These are phyloP conservation scores for Tritrichomonas musculus DNA, from an alignment of 208 protist genomes.

Conservation along the genomic window DNA sequence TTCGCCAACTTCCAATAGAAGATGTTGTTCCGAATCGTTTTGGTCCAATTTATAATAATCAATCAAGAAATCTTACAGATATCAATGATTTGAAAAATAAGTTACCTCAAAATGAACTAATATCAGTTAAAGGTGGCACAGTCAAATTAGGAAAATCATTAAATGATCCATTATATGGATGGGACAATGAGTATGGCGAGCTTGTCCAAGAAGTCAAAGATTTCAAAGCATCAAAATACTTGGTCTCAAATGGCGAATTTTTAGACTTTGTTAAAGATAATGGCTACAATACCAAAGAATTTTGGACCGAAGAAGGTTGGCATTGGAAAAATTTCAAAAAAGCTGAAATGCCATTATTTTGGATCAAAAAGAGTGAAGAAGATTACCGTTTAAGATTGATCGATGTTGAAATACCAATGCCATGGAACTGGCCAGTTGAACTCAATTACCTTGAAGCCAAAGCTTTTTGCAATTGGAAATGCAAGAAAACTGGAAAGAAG, in stretches of 20 bases:
- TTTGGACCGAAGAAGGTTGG: slow-evolving; percentile 87
- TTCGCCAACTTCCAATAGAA: slow-evolving; percentile 76
- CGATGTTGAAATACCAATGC: slow-evolving; percentile 75
- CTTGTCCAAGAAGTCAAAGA: slow-evolving; percentile 65
- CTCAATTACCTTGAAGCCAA: slow-evolving; percentile 83
- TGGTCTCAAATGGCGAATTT: slow-evolving; percentile 85
- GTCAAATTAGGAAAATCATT: slow-evolving; percentile 49
- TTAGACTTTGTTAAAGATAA: slow-evolving; percentile 73
- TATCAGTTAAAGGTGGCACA: slow-evolving; percentile 37
- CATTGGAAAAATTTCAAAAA: slow-evolving; percentile 78
- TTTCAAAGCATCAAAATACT: slow-evolving; percentile 78
- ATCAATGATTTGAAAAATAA: neutral
- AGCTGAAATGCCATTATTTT: slow-evolving; percentile 75
- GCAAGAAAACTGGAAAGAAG: neutral
- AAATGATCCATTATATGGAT: slow-evolving; percentile 61
- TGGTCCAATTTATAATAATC: slow-evolving; percentile 49
- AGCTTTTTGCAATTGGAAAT: slow-evolving; percentile 79
- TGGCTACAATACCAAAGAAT: slow-evolving; percentile 72
- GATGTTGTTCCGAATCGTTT: slow-evolving; percentile 62
- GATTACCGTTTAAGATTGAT: slow-evolving; percentile 71
- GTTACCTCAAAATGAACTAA: slow-evolving; percentile 45
- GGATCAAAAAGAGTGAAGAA: slow-evolving; percentile 61
- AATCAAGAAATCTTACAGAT: too few relatives aligned
- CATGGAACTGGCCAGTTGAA: slow-evolving; percentile 83
- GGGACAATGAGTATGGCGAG: slow-evolving; percentile 84